These are phyloP conservation scores for Sicyos baderoa DNA, from an alignment of 306 rosid genomes.

Conservation along the genomic window DNA sequence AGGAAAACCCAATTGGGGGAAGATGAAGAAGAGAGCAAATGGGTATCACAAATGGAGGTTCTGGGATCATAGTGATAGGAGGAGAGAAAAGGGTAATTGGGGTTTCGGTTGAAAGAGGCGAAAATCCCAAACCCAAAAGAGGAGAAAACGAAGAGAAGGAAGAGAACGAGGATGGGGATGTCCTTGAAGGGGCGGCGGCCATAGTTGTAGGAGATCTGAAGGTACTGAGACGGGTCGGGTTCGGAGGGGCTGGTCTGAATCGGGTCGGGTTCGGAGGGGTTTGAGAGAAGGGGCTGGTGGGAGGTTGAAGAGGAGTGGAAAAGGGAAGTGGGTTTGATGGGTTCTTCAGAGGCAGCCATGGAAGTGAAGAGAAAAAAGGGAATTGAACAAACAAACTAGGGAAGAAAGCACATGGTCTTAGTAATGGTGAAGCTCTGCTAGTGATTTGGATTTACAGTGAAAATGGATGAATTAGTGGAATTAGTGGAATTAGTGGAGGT, in stretches of 20 bases:
- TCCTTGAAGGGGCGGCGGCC: constrained; percentile 63
- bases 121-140: constrained; percentile 73
- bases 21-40: neutral
- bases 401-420: neutral
- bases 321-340: constrained; percentile 26
- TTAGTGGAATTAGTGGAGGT: neutral
- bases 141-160: constrained; percentile 48
- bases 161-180: constrained; percentile 58
- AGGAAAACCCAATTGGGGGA: constrained; percentile 18
- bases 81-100: constrained; percentile 36
- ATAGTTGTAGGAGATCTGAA: constrained; percentile 65
- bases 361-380: neutral
- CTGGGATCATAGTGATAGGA: constrained; percentile 42
- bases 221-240: constrained; percentile 49
- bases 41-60: constrained; percentile 47
- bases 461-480: neutral
- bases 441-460: neutral
- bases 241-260: constrained; percentile 27
- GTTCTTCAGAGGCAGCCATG: constrained; percentile 49
- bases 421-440: neutral
- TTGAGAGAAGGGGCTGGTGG: constrained; percentile 53
- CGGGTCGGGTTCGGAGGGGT: constrained; percentile 28
- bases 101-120: constrained; percentile 49
- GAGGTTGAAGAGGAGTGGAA: constrained; percentile 40
- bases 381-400: neutral